A percentile compares a stretch with the other conserved stretches of the same genome.
These are phyloP conservation scores for Ascochyta viciae-villosae DNA, from an alignment of 2,329 filamentous ascomycete genomes.

Conservation along the genomic window DNA sequence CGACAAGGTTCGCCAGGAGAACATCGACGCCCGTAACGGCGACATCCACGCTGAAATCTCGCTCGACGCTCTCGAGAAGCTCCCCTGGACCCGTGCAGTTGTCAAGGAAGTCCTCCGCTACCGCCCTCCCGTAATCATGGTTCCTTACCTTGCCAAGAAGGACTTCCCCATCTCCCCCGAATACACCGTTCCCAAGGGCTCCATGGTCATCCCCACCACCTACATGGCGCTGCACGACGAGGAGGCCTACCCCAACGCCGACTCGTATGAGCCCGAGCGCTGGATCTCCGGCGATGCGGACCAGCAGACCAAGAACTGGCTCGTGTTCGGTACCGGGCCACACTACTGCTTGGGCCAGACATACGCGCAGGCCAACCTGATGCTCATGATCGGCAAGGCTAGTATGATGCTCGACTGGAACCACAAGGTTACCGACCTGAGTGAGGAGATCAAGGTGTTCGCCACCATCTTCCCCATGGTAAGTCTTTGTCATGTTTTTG, in stretches of 20 bases:
- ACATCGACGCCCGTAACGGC: slow-evolving; percentile 76
- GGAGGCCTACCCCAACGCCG: slow-evolving; percentile 88
- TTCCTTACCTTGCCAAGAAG: slow-evolving; percentile 94
- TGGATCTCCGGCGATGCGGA: slow-evolving; percentile 87
- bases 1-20: slow-evolving; percentile 90
- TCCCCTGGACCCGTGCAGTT: slow-evolving; percentile 89
- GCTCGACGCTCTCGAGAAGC: slow-evolving; percentile 86
- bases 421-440: slow-evolving; percentile 81
- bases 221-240: slow-evolving; percentile 92
- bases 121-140: slow-evolving; percentile 95
- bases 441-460: slow-evolving; percentile 97
- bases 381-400: slow-evolving; percentile 88
- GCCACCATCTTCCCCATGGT: slow-evolving; percentile 98
- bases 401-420: slow-evolving; percentile 87
- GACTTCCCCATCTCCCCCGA: slow-evolving; percentile 85
- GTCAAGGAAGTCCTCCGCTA: slow-evolving; percentile 76
- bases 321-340: slow-evolving; percentile 93
- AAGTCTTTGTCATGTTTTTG: slow-evolving; percentile 45
- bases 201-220: slow-evolving; percentile 92
- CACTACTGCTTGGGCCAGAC: slow-evolving; percentile 96
- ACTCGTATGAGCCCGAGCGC: slow-evolving; percentile 64
- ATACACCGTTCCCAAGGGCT: slow-evolving; percentile 93
- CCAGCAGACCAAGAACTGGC: slow-evolving; percentile 91
- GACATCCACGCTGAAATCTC: slow-evolving; percentile 73
- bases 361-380: slow-evolving; percentile 89